Conservation (phyloP, 208 protist species). For the Trypanosoma brucei region DNA sequence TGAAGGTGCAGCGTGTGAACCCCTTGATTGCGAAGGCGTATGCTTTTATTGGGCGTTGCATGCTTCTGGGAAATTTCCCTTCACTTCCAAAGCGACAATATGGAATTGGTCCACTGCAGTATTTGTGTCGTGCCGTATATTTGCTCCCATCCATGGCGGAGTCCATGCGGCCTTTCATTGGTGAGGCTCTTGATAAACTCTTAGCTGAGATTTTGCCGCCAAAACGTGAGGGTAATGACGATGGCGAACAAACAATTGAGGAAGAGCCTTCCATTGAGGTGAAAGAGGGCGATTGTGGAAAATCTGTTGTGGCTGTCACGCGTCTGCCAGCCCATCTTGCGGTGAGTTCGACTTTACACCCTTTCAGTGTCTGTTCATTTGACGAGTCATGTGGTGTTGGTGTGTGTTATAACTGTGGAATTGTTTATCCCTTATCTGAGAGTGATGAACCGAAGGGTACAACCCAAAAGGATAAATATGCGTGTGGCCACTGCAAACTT, state of each 20-base stretch:
- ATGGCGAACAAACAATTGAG: too few species aligned
- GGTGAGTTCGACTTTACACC: conserved; percentile 35
- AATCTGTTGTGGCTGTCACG: conserved; percentile 39
- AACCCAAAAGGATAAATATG: background rate
- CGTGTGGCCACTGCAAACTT: conserved; percentile 41
- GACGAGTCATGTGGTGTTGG: conserved; percentile 38
- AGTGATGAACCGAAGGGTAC: background rate
- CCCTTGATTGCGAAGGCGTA: conserved; percentile 80
- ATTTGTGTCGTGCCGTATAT: conserved; percentile 73
- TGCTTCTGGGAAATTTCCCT: conserved; percentile 24
- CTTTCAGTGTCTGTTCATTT: conserved; percentile 68
- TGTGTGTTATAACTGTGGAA: conserved; percentile 59
- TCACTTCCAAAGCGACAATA: background rate
- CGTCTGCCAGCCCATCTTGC: conserved; percentile 33
- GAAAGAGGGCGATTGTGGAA: conserved; percentile 23
- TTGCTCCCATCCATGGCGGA: conserved; percentile 53
- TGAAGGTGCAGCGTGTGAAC: conserved; percentile 44
- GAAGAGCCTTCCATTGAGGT: conserved; percentile 18
- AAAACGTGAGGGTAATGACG: background rate
- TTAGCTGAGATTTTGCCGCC: conserved; percentile 3
- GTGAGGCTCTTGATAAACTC: conserved; percentile 22
- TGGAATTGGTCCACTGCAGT: conserved; percentile 28
- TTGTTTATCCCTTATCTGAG: conserved; percentile 1
- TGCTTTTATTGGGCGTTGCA: conserved; percentile 68
- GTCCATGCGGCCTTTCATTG: conserved; percentile 21